phyloP scores from a whole-genome alignment of 306 rosid species.

The apple (Malus domestica) region ASM211411v1 NC_041801.1:25172501-25173000 shows the following conservation, averaged over 20 bases:
- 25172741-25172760: neutral
- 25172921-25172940: no score
- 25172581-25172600: neutral
- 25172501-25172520: neutral
- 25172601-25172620: neutral
- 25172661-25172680: neutral
- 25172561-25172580: neutral
- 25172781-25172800: neutral
- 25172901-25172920: no score
- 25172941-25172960: no score
- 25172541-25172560: neutral
- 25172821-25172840: no score
- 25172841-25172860: no score
- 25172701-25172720: neutral
- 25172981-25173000: no score
- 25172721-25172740: neutral
- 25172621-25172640: neutral
- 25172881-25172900: no score
- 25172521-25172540: neutral
- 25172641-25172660: neutral
- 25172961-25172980: no score
- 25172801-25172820: no score
- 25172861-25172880: no score
- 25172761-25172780: neutral
- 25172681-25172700: neutral